phyloP scores from a whole-genome alignment of 352 stramenopile genomes.

The Thraustotheca clavata region DNA sequence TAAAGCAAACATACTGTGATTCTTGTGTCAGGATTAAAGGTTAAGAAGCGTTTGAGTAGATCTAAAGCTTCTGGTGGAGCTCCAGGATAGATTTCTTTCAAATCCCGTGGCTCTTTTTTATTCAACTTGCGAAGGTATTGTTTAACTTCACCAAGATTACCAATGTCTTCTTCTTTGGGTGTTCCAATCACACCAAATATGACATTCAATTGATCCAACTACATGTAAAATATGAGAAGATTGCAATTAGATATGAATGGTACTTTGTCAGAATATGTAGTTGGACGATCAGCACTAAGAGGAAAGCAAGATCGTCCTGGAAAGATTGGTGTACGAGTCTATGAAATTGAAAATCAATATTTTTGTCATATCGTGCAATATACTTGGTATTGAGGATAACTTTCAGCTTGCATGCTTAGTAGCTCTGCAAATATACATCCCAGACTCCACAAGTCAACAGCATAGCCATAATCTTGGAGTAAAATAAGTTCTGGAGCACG shows the following conservation, averaged over 20 bases:
- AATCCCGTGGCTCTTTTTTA: slow-evolving; percentile 67
- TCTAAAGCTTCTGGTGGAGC: slow-evolving; percentile 72
- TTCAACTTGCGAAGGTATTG: slow-evolving; percentile 80
- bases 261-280: slow-evolving; percentile 26
- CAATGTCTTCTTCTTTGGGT: slow-evolving; percentile 36
- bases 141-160: slow-evolving; percentile 40
- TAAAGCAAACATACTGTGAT: slow-evolving; percentile 50
- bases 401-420: slow-evolving; percentile 26
- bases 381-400: slow-evolving; percentile 25
- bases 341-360: not conserved
- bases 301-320: slow-evolving; percentile 27
- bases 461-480: slow-evolving; percentile 73
- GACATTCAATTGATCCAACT: slow-evolving; percentile 52
- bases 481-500: slow-evolving; percentile 79
- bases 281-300: slow-evolving; percentile 24
- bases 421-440: slow-evolving; percentile 52
- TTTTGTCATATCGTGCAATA: not conserved
- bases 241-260: not conserved
- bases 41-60: slow-evolving; percentile 78
- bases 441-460: slow-evolving; percentile 92
- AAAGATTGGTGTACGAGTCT: slow-evolving; percentile 23
- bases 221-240: not conserved
- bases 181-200: slow-evolving; percentile 75
- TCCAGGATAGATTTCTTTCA: slow-evolving; percentile 73
- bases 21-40: slow-evolving; percentile 69